phyloP scores from a whole-genome alignment of 495 filamentous ascomycete species.

The Annulohypoxylon maeteangense region DNA sequence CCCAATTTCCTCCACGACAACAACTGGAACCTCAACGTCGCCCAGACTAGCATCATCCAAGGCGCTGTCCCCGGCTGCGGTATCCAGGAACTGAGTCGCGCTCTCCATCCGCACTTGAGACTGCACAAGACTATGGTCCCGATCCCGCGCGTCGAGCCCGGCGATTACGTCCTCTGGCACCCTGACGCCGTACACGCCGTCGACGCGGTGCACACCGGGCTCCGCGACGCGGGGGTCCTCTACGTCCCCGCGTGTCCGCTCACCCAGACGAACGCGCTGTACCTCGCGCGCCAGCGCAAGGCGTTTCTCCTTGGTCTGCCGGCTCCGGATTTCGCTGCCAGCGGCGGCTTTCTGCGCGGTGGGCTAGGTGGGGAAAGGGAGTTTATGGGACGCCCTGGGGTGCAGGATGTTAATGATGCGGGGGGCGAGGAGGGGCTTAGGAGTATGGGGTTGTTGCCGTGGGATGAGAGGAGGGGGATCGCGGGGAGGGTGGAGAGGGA shows the following conservation, averaged over 20 bases:
- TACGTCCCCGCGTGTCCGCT: constrained; percentile 87
- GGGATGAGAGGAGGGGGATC: constrained; percentile 41
- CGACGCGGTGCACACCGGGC: constrained; percentile 56
- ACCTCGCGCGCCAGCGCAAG: constrained; percentile 76
- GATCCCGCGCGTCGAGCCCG: constrained; percentile 76
- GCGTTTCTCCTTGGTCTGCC: constrained; percentile 70
- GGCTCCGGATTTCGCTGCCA: constrained; percentile 69
- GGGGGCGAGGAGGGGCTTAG: constrained; percentile 57
- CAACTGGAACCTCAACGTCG: constrained; percentile 51
- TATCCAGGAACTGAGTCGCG: constrained; percentile 75
- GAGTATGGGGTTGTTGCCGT: constrained; percentile 62
- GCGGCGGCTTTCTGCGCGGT: constrained; percentile 49
- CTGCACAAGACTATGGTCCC: constrained; percentile 76
- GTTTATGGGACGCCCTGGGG: constrained; percentile 61
- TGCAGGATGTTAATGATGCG: constrained; percentile 57
- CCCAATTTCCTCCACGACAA: constrained; percentile 39
- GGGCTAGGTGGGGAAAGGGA: constrained; percentile 58
- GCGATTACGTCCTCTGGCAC: constrained; percentile 92
- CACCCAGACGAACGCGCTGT: constrained; percentile 79
- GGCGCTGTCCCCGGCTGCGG: constrained; percentile 77
- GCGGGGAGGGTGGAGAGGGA: constrained; percentile 40
- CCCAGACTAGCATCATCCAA: constrained; percentile 68
- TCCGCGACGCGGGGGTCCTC: constrained; percentile 55
- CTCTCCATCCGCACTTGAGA: constrained; percentile 80
- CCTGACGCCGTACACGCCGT: constrained; percentile 65